phyloP scores from a whole-genome alignment of 2,329 filamentous ascomycete genomes.

The Domatiomyces globalis region DNA sequence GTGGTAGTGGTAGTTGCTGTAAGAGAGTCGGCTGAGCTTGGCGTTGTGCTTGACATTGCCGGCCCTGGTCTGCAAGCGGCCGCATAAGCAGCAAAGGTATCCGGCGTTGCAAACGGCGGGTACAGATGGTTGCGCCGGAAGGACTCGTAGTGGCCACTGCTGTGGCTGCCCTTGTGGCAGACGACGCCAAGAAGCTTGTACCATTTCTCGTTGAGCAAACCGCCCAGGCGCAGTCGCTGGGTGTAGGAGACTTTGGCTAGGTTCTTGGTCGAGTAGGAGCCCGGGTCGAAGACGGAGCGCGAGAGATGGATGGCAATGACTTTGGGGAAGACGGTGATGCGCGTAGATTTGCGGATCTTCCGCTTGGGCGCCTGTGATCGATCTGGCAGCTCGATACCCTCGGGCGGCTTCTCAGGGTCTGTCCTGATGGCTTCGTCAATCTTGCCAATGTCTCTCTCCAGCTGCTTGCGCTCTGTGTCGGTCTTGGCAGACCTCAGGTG shows the following conservation, averaged over 20 bases:
- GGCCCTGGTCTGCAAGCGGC: constrained; percentile 50
- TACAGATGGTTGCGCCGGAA: constrained; percentile 75
- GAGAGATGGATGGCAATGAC: constrained; percentile 85
- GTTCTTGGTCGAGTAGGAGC: constrained; percentile 73
- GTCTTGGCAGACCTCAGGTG: constrained; percentile 45
- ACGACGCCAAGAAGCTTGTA: constrained; percentile 80
- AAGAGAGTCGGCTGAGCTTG: constrained; percentile 36
- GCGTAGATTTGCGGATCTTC: constrained; percentile 73
- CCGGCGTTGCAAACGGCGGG: constrained; percentile 67
- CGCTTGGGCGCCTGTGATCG: constrained; percentile 61
- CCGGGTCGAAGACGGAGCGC: constrained; percentile 74
- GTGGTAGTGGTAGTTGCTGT: constrained; percentile 9
- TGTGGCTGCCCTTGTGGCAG: constrained; percentile 87
- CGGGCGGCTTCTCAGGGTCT: constrained; percentile 65
- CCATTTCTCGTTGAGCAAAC: constrained; percentile 59
- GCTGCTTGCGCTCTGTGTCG: constrained; percentile 35
- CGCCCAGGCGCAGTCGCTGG: constrained; percentile 68
- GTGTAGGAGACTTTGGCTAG: constrained; percentile 87
- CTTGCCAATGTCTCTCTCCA: constrained; percentile 47
- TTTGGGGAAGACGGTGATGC: constrained; percentile 76
- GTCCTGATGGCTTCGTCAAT: constrained; percentile 57
- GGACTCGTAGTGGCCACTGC: constrained; percentile 93
- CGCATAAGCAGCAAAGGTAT: constrained; percentile 60
- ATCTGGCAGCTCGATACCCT: constrained; percentile 61
- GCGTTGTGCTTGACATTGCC: constrained; percentile 26